Evolutionary conservation across 2,329 filamentous ascomycete species (phyloP), one percentile per base, ranked within the genome.

Genomic region (Nemania sp.): DNA sequence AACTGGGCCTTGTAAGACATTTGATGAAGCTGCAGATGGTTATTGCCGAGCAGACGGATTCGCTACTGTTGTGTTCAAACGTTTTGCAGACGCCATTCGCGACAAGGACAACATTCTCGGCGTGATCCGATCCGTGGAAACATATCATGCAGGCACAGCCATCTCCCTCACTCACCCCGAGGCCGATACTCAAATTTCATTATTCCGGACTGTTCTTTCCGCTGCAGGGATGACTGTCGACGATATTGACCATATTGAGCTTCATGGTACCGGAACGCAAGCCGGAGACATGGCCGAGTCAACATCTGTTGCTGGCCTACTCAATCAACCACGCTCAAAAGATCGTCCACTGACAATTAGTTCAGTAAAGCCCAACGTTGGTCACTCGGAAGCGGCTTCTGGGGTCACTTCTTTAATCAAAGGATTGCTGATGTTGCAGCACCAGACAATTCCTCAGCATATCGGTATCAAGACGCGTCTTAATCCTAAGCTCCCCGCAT

Each of bases 161-260:
- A 78, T 82, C 1, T 89, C 86, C 0, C 90, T 91, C 57, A 91
- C 88, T 0, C 82, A 83, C 28, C 88, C 88, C 0, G 84, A 89
- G 59, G 81, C 77, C 2, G 81, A 78, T 20, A 79, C 83, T 0
- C 88, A 91, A 61, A 76, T 81, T 31, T 76, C 76, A 52, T 72
- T 89, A 3, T 88, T 81, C 68, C 78, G 76, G 59, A 78, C 75
- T 46, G 77, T 86, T 31, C 75, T 84, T 23, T 78, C 78, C 34
- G 75, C 82, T 33, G 80, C 82, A 36, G 80, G 80, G 34, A 72
- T 88, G 20, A 79, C 86, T 62, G 69, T 43, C 6, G 64, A 61
- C 60, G 60, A 83, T 34, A 76, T 89, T 49, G 77, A 76, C 61
- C 86, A 85, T 61, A 80, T 87, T 6, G 86, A 89, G 65, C 82